Percentiles rank a stretch among this genome's conserved stretches.
These are phyloP conservation scores for Phytopythium litorale DNA, from an alignment of 352 stramenopile species.

Conservation along the genomic window DNA sequence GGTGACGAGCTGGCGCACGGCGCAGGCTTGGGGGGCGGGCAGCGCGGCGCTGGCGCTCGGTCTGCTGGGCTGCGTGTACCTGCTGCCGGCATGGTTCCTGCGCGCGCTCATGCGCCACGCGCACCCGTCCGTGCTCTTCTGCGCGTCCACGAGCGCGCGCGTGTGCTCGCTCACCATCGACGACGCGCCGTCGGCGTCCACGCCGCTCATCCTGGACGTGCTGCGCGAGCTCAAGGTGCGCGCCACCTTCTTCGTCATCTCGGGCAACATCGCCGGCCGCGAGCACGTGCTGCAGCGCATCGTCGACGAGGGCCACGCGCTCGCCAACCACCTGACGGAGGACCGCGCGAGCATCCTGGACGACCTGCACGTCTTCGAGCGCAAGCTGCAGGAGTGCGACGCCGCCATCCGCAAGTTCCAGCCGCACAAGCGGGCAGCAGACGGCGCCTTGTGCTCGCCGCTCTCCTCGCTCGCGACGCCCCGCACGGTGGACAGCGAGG, in stretches of 20 bases:
- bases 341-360: conserved; percentile 78
- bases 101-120: conserved; percentile 58
- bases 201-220: conserved; percentile 68
- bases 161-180: conserved; percentile 81
- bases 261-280: conserved; percentile 51
- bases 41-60: conserved; percentile 19
- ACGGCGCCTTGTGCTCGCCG: not conserved
- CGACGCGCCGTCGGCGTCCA: conserved; percentile 64
- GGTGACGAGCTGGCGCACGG: not conserved
- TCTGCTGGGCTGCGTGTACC: conserved; percentile 55
- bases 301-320: conserved; percentile 66
- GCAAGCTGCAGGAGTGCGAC: conserved; percentile 79
- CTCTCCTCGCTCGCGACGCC: not conserved
- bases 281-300: conserved; percentile 73
- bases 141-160: conserved; percentile 36
- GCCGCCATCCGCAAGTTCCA: conserved; percentile 51
- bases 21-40: conserved; percentile 7
- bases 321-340: conserved; percentile 82
- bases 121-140: conserved; percentile 76
- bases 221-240: conserved; percentile 55
- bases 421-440: conserved; percentile 1
- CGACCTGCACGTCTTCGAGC: conserved; percentile 76
- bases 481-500: conserved; percentile 12
- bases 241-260: conserved; percentile 88
- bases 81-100: conserved; percentile 69